Conservation (phyloP, 371 early-diverging fungal species). For the Mortierella sp. region DNA sequence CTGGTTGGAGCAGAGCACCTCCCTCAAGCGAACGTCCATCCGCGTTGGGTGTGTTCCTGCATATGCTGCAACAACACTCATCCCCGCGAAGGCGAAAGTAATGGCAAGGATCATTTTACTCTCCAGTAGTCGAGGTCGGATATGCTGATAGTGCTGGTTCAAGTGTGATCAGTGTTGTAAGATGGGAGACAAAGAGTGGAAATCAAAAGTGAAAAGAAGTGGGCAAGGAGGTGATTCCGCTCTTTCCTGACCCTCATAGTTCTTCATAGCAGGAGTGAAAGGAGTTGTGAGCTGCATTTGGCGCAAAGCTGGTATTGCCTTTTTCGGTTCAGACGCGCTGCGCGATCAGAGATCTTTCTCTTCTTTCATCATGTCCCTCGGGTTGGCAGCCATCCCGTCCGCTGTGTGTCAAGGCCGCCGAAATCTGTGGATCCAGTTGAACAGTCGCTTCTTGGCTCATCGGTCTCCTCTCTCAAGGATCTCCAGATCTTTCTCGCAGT, state of each 20-base stretch:
- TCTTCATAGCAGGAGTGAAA: no score
- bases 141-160: background rate
- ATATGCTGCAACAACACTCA: background rate
- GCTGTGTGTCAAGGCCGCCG: background rate
- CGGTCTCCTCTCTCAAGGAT: conserved; percentile 14
- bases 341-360: background rate
- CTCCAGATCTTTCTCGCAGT: background rate
- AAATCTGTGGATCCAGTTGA: background rate
- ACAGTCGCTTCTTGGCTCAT: no score
- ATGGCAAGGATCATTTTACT: background rate
- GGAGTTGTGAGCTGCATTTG: no score
- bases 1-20: conserved; percentile 31
- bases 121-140: background rate
- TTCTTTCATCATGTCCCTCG: conserved; percentile 3
- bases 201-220: no score
- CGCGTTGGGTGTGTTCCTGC: conserved; percentile 17
- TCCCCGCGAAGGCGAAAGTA: background rate
- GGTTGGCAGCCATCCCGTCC: background rate
- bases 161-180: background rate
- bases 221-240: no score
- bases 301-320: no score
- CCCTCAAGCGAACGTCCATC: conserved; percentile 17
- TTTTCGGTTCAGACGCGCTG: no score
- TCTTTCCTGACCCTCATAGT: no score
- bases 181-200: no score